Evolutionary conservation across 179 eudicot genomes (phyloP).

Genomic region (Carnegiea gigantea): DNA sequence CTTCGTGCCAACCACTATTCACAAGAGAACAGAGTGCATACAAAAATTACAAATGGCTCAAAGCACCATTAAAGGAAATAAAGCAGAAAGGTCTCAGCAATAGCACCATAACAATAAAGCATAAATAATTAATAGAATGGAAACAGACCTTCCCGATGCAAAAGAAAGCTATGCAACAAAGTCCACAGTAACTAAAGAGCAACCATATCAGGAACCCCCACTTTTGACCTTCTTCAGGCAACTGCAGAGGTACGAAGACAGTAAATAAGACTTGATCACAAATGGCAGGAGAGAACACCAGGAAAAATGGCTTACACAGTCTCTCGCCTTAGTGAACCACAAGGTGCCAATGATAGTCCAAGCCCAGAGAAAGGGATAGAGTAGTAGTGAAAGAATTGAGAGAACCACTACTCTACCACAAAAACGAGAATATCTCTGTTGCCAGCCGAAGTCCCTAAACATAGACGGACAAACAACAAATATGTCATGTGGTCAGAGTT

Average conservation of each 20-base stretch:
- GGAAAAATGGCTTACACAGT: slow-evolving; percentile 62
- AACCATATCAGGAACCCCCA: slow-evolving; percentile 97
- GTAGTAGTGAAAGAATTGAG: slow-evolving; percentile 65
- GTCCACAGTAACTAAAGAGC: slow-evolving; percentile 94
- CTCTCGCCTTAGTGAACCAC: slow-evolving; percentile 79
- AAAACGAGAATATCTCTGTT: slow-evolving; percentile 91
- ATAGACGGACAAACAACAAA: neutral
- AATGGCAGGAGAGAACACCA: neutral
- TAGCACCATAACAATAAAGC: neutral
- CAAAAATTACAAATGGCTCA: neutral
- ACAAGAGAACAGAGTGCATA: slow-evolving; percentile 5
- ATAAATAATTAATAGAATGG: neutral
- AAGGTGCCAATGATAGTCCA: slow-evolving; percentile 88
- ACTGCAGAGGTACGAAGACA: slow-evolving; percentile 46
- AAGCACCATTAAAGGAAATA: neutral
- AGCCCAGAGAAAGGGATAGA: slow-evolving; percentile 90
- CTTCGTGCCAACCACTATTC: slow-evolving; percentile 87
- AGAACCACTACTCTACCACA: slow-evolving; percentile 89
- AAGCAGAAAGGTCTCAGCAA: neutral
- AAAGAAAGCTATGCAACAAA: slow-evolving; percentile 75
- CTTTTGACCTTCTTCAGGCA: slow-evolving; percentile 95
- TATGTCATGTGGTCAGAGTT: neutral
- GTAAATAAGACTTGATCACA: slow-evolving; percentile 11
- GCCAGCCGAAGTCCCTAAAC: slow-evolving; percentile 92
- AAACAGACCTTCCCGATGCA: slow-evolving; percentile 69